A percentile compares a stretch with the other conserved stretches of the same genome.
Conservation (phyloP, 1,139 yeast genomes). For the Geotrichum cucujoidarum region DNA sequence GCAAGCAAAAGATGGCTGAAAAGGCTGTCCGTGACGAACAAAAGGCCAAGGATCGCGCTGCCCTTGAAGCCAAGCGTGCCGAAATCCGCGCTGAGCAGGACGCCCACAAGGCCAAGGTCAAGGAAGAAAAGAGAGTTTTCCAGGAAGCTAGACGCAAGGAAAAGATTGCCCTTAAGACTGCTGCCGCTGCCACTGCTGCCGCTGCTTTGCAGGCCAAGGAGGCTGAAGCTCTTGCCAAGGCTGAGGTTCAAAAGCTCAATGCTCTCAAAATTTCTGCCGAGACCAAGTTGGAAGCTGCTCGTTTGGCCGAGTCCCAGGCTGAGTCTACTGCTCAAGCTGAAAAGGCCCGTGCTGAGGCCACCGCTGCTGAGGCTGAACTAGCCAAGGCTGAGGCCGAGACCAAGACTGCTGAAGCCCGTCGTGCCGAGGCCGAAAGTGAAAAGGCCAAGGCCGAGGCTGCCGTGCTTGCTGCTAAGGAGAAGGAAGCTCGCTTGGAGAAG, state of each 20-base stretch:
- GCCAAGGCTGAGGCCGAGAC: conserved; percentile 26
- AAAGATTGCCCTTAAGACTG: conserved; percentile 19
- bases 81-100: conserved; percentile 22
- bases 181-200: conserved; percentile 25
- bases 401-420: conserved; percentile 19
- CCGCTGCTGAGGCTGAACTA: conserved; percentile 23
- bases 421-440: conserved; percentile 20
- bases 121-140: conserved; percentile 20
- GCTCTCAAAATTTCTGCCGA: conserved; percentile 27
- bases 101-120: conserved; percentile 20
- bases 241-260: conserved; percentile 28
- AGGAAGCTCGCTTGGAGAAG: conserved; percentile 10
- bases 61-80: conserved; percentile 8
- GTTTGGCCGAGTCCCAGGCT: conserved; percentile 31
- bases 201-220: conserved; percentile 29
- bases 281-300: conserved; percentile 30
- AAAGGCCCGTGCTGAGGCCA: conserved; percentile 21
- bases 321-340: conserved; percentile 21
- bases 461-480: conserved; percentile 17
- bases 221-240: conserved; percentile 25
- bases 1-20: conserved; percentile 20
- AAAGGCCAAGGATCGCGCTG: conserved; percentile 11
- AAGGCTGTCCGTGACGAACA: conserved; percentile 19
- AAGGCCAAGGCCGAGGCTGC: conserved; percentile 20
- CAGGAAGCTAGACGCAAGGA: conserved; percentile 16